phyloP scores from a whole-genome alignment of 2,329 filamentous ascomycete species.

The Penicillium corylophilum region DNA sequence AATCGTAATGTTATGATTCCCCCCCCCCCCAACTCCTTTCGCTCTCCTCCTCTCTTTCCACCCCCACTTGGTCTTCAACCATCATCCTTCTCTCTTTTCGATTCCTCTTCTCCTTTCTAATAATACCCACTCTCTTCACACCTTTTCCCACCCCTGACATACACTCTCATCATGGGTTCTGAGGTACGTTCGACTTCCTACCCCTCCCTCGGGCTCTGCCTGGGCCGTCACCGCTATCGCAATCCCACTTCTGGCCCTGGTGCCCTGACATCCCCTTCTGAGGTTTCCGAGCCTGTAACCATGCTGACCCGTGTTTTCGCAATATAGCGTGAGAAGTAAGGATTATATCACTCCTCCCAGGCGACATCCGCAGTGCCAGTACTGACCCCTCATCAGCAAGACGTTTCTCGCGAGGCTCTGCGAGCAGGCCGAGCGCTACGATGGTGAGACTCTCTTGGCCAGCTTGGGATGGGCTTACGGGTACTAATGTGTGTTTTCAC shows the following conservation, averaged over 20 bases:
- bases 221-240: constrained; percentile 30
- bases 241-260: constrained; percentile 19
- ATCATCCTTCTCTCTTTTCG: constrained; percentile 23
- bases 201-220: constrained; percentile 36
- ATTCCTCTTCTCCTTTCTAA: constrained; percentile 11
- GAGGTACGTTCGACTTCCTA: constrained; percentile 54
- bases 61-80: constrained; percentile 25
- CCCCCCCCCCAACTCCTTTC: constrained; percentile 13
- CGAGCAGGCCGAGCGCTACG: constrained; percentile 99
- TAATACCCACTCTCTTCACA: constrained; percentile 49
- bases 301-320: constrained; percentile 35
- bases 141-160: constrained; percentile 1
- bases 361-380: constrained; percentile 12
- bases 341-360: constrained; percentile 27
- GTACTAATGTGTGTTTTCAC: constrained; percentile 26
- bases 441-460: constrained; percentile 60
- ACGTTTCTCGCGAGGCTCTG: constrained; percentile 99
- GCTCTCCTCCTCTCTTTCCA: constrained; percentile 18
- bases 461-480: not conserved
- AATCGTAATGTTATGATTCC: constrained; percentile 12
- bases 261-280: constrained; percentile 9
- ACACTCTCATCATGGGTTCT: constrained; percentile 56
- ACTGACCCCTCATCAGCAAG: constrained; percentile 68
- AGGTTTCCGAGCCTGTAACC: constrained; percentile 34
- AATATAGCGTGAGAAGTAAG: constrained; percentile 68